Conservation (phyloP, 2,329 filamentous ascomycete species). For the Colletotrichum australisinense region DNA sequence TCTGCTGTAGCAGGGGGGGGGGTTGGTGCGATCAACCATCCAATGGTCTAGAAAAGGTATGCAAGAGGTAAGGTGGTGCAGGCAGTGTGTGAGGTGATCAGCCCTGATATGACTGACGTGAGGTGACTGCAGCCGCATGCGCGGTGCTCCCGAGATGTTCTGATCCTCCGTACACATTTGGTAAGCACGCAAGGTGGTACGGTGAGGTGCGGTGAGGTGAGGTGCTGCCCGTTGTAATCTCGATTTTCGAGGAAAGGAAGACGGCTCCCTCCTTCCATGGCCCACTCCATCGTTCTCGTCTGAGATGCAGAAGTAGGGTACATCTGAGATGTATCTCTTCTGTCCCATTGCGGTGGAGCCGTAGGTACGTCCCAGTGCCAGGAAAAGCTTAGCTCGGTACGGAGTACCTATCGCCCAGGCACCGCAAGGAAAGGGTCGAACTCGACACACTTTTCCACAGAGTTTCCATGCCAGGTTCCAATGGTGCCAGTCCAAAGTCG, state of each 20-base stretch:
- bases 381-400: conserved; percentile 27
- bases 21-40: background rate
- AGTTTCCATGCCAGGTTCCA: background rate
- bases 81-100: background rate
- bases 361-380: background rate
- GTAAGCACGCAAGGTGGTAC: background rate
- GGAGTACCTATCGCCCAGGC: background rate
- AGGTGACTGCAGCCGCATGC: background rate
- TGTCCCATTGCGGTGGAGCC: conserved; percentile 13
- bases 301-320: background rate
- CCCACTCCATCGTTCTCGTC: background rate
- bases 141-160: background rate
- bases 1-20: background rate
- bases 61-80: background rate
- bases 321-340: background rate
- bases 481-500: background rate
- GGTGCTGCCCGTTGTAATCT: conserved; percentile 6
- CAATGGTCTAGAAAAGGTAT: background rate
- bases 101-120: background rate
- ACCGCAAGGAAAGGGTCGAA: conserved; percentile 4
- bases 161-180: too few relatives aligned
- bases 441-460: background rate
- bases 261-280: background rate
- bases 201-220: background rate
- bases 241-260: background rate